phyloP scores from a whole-genome alignment of 2,329 filamentous ascomycete species.

The Claviceps sp. region DNA sequence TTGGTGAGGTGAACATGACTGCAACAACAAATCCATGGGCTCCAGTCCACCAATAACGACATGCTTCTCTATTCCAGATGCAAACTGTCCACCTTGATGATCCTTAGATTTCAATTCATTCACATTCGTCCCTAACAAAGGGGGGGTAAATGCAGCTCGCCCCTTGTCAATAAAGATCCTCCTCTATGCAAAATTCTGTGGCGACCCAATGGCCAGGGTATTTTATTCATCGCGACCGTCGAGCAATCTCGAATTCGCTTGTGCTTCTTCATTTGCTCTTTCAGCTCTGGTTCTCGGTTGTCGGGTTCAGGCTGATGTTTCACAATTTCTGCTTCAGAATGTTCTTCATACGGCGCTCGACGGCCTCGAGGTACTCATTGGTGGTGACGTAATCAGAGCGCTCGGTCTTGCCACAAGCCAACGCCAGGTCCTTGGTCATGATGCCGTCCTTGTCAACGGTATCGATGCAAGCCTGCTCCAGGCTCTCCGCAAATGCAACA shows the following conservation, averaged over 20 bases:
- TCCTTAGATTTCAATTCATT: background rate
- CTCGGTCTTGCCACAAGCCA: slow-evolving; percentile 79
- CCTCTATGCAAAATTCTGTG: background rate
- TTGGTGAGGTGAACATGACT: too few relatives aligned
- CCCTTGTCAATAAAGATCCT: background rate
- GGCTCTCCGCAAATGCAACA: slow-evolving; percentile 75
- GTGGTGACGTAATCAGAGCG: slow-evolving; percentile 84
- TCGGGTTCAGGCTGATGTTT: background rate
- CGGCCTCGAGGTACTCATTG: slow-evolving; percentile 78
- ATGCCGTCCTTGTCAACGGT: slow-evolving; percentile 87
- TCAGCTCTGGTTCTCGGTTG: background rate
- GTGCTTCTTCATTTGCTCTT: background rate
- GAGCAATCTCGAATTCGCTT: background rate
- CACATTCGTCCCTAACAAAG: too few relatives aligned
- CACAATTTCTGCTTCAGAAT: slow-evolving; percentile 68
- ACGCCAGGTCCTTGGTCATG: slow-evolving; percentile 99
- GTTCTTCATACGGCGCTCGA: slow-evolving; percentile 77
- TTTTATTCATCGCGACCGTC: background rate
- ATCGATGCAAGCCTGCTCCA: slow-evolving; percentile 89
- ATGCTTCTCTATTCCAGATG: too few relatives aligned
- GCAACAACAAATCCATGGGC: too few relatives aligned
- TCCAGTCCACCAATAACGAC: too few relatives aligned
- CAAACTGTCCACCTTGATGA: background rate
- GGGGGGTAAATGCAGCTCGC: too few relatives aligned
- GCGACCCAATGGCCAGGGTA: background rate